Evolutionary conservation across 1,139 yeast genomes (phyloP).

Genomic region (Yamadazyma diospyri): DNA sequence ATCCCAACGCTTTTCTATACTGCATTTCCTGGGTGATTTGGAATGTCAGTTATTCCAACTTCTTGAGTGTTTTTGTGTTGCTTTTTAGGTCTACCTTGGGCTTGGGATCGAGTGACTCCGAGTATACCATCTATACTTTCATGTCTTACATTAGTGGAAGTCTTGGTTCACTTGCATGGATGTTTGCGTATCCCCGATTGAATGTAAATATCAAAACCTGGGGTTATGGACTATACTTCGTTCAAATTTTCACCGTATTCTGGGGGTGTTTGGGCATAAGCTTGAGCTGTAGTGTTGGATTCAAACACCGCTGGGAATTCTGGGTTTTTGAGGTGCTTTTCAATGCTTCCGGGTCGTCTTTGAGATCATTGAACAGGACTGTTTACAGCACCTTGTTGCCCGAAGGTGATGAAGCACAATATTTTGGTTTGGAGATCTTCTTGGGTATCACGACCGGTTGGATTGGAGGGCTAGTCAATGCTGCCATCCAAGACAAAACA

Average conservation of each 20-base stretch:
- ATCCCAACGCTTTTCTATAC: slow-evolving; percentile 37
- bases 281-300: slow-evolving; percentile 26
- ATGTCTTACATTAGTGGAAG: slow-evolving; percentile 35
- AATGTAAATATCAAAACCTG: slow-evolving; percentile 28
- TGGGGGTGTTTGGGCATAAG: slow-evolving; percentile 45
- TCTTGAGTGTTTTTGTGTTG: slow-evolving; percentile 34
- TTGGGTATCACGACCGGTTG: slow-evolving; percentile 45
- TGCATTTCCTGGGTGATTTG: slow-evolving; percentile 45
- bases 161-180: slow-evolving; percentile 38
- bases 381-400: slow-evolving; percentile 40
- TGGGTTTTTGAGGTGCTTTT: slow-evolving; percentile 42
- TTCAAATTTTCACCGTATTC: slow-evolving; percentile 33
- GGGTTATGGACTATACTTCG: slow-evolving; percentile 30
- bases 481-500: slow-evolving; percentile 40
- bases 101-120: slow-evolving; percentile 35
- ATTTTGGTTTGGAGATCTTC: slow-evolving; percentile 42
- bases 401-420: slow-evolving; percentile 43
- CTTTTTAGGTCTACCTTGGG: slow-evolving; percentile 43
- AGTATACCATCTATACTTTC: slow-evolving; percentile 40
- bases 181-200: slow-evolving; percentile 30
- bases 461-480: slow-evolving; percentile 41
- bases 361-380: slow-evolving; percentile 37
- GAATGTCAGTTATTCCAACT: slow-evolving; percentile 38
- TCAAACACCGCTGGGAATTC: slow-evolving; percentile 43
- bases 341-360: slow-evolving; percentile 32